Evolutionary conservation across 345 rosid species (phyloP).

Genomic region (Eucalyptus decipiens): DNA sequence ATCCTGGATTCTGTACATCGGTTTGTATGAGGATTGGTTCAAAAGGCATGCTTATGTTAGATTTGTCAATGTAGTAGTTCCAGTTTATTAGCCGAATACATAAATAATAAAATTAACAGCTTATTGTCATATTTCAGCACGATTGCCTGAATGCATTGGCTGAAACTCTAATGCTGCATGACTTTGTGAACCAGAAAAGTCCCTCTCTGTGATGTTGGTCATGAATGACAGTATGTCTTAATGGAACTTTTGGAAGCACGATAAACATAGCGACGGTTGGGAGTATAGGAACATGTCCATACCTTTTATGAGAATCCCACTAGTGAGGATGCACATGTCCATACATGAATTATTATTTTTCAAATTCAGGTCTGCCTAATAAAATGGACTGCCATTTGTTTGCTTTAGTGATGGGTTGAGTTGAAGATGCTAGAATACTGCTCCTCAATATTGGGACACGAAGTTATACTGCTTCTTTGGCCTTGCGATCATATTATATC

Average conservation of each 20-base stretch:
- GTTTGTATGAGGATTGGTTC: background rate
- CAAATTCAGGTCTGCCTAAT: background rate
- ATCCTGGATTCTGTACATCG: background rate
- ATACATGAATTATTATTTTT: background rate
- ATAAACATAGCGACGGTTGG: background rate
- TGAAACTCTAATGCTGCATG: background rate
- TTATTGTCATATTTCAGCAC: background rate
- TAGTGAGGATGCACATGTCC: background rate
- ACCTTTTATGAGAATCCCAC: background rate
- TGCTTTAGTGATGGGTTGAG: background rate
- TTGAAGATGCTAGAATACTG: background rate
- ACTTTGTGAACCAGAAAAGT: background rate
- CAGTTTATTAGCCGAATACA: background rate
- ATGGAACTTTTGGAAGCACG: background rate
- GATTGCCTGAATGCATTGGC: accelerated
- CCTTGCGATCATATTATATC: background rate
- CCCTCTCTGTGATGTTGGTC: background rate
- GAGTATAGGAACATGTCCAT: background rate
- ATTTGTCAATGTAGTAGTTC: background rate
- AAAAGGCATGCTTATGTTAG: background rate
- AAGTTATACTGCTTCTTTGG: background rate
- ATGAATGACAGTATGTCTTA: background rate
- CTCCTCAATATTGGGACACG: background rate
- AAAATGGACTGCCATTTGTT: background rate
- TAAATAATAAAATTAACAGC: background rate